A percentile compares a stretch with the other conserved stretches of the same genome.
Evolutionary conservation across 805 yeast species (phyloP).

Genomic region (Yarrowia sp.): DNA sequence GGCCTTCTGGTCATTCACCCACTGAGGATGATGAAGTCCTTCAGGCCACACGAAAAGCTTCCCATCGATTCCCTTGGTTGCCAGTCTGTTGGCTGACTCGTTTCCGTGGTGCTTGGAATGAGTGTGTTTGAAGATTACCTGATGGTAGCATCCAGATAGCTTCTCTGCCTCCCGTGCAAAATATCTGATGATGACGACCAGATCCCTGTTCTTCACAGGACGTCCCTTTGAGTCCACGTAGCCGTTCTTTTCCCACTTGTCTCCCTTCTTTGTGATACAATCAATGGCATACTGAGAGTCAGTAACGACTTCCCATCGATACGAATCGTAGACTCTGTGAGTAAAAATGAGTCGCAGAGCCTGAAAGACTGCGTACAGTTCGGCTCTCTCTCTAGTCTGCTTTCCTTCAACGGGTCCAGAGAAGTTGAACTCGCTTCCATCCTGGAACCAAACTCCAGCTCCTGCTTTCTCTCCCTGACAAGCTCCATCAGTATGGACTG

Average conservation of each 20-base stretch:
- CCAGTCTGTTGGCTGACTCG: conserved; percentile 17
- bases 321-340: conserved; percentile 6
- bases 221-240: conserved; percentile 4
- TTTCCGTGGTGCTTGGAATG: conserved; percentile 15
- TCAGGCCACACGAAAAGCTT: conserved; percentile 9
- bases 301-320: conserved; percentile 10
- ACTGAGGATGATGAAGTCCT: conserved; percentile 3
- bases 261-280: conserved; percentile 13
- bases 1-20: conserved; percentile 21
- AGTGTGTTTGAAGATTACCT: conserved; percentile 2
- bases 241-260: conserved; percentile 12
- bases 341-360: conserved; percentile 18
- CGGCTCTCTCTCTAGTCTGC: conserved; percentile 5
- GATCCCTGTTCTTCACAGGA: conserved; percentile 6
- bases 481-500: conserved; percentile 20
- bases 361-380: conserved; percentile 11
- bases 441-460: conserved; percentile 18
- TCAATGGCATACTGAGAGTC: conserved; percentile 18
- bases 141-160: conserved; percentile 15
- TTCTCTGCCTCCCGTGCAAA: conserved; percentile 15
- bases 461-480: conserved; percentile 10
- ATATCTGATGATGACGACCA: conserved; percentile 1
- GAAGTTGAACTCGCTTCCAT: conserved; percentile 23
- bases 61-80: conserved; percentile 10
- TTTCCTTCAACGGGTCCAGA: conserved; percentile 19